Evolutionary conservation across 345 rosid species (phyloP).

Genomic region (Rhodomyrtus tomentosa): DNA sequence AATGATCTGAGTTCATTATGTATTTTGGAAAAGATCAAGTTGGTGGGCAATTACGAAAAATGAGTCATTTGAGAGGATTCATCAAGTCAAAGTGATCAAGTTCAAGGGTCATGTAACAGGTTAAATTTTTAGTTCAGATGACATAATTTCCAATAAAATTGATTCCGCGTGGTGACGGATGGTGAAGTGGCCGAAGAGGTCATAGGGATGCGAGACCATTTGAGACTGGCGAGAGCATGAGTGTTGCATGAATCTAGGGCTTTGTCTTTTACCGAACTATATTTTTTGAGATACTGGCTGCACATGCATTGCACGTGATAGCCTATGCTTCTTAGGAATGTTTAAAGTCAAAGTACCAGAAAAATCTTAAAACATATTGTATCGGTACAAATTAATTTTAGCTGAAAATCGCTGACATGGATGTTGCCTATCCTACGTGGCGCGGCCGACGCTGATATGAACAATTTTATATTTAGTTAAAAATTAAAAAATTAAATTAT

Average conservation of each 20-base stretch:
- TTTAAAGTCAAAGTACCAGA: neutral
- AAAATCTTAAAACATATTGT: no score
- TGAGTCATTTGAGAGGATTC: neutral
- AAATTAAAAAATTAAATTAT: no score
- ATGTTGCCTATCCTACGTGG: no score
- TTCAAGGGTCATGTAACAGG: fast-evolving
- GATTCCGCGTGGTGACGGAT: neutral
- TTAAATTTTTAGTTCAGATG: neutral
- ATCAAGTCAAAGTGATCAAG: neutral
- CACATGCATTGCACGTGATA: neutral
- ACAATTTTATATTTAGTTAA: no score
- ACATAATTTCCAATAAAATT: fast-evolving
- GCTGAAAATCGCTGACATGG: no score
- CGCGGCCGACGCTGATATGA: no score
- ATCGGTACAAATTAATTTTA: no score
- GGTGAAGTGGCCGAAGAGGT: neutral
- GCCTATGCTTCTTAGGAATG: neutral
- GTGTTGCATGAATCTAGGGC: neutral
- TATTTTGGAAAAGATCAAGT: neutral
- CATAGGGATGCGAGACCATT: neutral
- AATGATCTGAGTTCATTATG: no score
- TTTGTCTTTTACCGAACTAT: neutral
- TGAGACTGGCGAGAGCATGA: neutral
- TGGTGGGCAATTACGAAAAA: neutral
- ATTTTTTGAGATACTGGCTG: neutral